Conservation (phyloP, 371 early-diverging fungal genomes). For the Actinomortierella ambigua region DNA sequence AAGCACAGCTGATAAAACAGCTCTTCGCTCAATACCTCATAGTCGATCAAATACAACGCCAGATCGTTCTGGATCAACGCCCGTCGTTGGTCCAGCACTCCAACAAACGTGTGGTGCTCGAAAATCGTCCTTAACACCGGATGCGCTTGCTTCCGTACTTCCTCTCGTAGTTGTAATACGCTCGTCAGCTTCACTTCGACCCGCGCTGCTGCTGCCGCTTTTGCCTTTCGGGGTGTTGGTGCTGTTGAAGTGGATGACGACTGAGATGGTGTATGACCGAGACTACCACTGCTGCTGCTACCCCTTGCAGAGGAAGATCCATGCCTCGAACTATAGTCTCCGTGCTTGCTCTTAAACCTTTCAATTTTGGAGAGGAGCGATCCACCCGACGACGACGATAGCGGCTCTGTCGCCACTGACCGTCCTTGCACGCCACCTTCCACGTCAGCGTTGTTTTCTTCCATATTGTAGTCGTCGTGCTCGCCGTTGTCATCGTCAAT, state of each 20-base stretch:
- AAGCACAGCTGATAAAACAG: constrained; percentile 88
- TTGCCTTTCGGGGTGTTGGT: constrained; percentile 10
- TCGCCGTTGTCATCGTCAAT: constrained; percentile 9
- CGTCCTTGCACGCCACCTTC: background rate
- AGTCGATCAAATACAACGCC: constrained; percentile 82
- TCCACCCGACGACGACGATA: constrained; percentile 6
- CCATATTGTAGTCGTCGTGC: constrained; percentile 19
- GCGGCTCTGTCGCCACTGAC: background rate
- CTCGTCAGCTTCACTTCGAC: constrained; percentile 79
- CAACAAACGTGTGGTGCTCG: constrained; percentile 85
- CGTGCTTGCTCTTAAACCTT: constrained; percentile 16
- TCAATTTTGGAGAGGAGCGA: constrained; percentile 26
- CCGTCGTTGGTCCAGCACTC: constrained; percentile 76
- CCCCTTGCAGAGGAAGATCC: background rate
- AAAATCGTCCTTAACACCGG: constrained; percentile 75
- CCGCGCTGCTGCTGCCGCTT: constrained; percentile 30
- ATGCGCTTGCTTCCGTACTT: constrained; percentile 65
- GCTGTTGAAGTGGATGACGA: background rate
- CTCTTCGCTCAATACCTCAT: constrained; percentile 74
- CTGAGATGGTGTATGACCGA: no score
- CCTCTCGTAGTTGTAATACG: constrained; percentile 76
- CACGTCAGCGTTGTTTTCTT: constrained; percentile 1
- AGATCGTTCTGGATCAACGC: constrained; percentile 86
- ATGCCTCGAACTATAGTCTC: background rate
- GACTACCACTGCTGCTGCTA: background rate